phyloP scores from a whole-genome alignment of 2,329 filamentous ascomycete genomes.

The Leptographium procerum region DNA sequence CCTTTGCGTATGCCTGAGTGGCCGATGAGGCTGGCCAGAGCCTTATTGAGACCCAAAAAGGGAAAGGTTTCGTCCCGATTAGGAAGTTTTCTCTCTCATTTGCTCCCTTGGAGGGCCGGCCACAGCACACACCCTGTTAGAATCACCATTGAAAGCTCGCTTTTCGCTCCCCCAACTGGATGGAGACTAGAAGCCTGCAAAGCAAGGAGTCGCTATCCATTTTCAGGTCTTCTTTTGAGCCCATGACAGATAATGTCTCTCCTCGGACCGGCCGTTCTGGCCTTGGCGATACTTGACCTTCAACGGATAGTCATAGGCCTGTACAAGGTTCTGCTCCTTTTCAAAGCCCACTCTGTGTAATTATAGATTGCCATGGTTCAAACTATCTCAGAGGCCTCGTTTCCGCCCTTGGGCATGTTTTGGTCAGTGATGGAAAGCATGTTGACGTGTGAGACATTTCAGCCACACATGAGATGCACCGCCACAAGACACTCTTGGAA shows the following conservation, averaged over 20 bases:
- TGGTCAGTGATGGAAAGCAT: neutral
- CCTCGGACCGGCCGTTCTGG: no score
- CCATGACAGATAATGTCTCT: neutral
- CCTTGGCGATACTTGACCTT: no score
- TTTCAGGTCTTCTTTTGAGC: neutral
- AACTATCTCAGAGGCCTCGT: no score
- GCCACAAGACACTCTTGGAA: neutral
- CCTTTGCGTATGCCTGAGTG: neutral
- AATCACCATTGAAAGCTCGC: neutral
- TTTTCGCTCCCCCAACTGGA: neutral
- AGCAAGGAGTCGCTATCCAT: neutral
- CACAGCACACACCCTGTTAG: neutral
- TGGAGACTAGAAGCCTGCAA: neutral
- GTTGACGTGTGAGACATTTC: neutral
- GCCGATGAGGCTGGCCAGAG: slow-evolving; percentile 15
- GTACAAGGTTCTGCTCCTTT: no score
- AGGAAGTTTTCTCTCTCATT: slow-evolving; percentile 2
- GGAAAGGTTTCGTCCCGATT: slow-evolving; percentile 11
- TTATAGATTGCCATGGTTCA: no score
- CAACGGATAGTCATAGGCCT: no score
- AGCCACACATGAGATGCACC: neutral
- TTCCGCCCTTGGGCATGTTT: neutral
- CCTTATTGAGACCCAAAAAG: slow-evolving; percentile 23
- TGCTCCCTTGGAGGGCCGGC: neutral
- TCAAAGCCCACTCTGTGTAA: no score